Percentiles rank a stretch among this genome's conserved stretches.
Conservation (phyloP, 257 asterid species). For the Plantago major region DNA sequence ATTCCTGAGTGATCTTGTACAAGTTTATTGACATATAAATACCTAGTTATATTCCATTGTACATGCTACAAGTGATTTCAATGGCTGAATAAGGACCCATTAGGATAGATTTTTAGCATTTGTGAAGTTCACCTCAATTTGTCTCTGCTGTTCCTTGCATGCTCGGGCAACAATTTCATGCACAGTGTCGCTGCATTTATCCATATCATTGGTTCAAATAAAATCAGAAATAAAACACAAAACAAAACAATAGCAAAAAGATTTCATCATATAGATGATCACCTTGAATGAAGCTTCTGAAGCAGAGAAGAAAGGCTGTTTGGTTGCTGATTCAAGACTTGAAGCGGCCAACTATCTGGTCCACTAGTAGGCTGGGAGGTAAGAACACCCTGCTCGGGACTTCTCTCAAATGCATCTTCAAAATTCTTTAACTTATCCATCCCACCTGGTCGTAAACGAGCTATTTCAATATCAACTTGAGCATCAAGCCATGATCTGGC, state of each 20-base stretch:
- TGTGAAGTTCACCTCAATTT: slow-evolving; percentile 69
- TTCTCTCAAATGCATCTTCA: slow-evolving; percentile 71
- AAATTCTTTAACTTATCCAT: slow-evolving; percentile 50
- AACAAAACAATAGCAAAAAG: slow-evolving; percentile 20
- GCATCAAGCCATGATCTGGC: slow-evolving; percentile 96
- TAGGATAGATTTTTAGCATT: not conserved
- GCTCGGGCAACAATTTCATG: slow-evolving; percentile 90
- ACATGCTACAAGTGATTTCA: slow-evolving; percentile 8
- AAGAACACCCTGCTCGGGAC: slow-evolving; percentile 58
- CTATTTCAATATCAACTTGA: slow-evolving; percentile 79
- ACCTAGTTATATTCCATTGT: slow-evolving; percentile 10
- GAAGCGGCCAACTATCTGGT: slow-evolving; percentile 88
- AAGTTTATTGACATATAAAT: slow-evolving; percentile 4
- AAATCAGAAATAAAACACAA: not conserved
- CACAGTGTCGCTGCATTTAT: slow-evolving; percentile 64
- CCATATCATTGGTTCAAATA: slow-evolving; percentile 11
- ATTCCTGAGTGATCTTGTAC: slow-evolving; percentile 8
- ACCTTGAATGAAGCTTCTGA: slow-evolving; percentile 99
- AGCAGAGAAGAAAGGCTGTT: slow-evolving; percentile 81
- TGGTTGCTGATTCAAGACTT: slow-evolving; percentile 87
- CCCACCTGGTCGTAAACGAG: slow-evolving; percentile 60
- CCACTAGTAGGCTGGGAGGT: slow-evolving; percentile 49
- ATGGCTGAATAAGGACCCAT: slow-evolving; percentile 10
- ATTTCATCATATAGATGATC: slow-evolving; percentile 21
- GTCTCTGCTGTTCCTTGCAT: slow-evolving; percentile 98